Evolutionary conservation across 2,329 filamentous ascomycete species (phyloP).

Genomic region (Apiospora pterosperma): DNA sequence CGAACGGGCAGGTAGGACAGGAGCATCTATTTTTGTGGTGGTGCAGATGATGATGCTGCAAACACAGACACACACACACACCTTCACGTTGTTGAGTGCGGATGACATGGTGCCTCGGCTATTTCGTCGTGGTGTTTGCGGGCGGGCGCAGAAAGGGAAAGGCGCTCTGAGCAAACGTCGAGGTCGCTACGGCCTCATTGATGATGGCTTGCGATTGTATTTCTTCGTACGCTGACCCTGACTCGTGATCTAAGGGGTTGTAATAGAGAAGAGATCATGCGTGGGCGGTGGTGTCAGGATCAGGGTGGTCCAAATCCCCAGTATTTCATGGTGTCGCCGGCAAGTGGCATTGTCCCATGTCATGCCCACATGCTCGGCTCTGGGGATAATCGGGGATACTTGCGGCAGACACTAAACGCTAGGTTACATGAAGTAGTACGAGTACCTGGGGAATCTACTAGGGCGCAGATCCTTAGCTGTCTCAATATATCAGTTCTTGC

Average conservation of each 20-base stretch:
- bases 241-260: background rate
- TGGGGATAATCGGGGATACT: background rate
- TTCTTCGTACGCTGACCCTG: background rate
- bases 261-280: background rate
- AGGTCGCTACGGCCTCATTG: background rate
- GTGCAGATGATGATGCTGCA: background rate
- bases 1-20: background rate
- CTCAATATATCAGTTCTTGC: no score
- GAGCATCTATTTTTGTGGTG: background rate
- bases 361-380: background rate
- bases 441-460: no score
- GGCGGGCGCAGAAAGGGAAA: background rate
- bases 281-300: background rate
- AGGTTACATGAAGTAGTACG: no score
- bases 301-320: background rate
- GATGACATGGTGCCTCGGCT: conserved; percentile 26
- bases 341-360: conserved; percentile 2
- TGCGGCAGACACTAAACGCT: background rate
- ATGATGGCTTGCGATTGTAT: background rate
- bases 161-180: background rate
- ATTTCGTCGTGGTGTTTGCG: conserved; percentile 7
- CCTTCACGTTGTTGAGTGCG: conserved; percentile 17
- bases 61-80: conserved; percentile 4
- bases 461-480: no score
- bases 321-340: background rate